A percentile compares a stretch with the other conserved stretches of the same genome.
phyloP scores from a whole-genome alignment of 345 rosid species.

The Arabis hirsuta region DNA sequence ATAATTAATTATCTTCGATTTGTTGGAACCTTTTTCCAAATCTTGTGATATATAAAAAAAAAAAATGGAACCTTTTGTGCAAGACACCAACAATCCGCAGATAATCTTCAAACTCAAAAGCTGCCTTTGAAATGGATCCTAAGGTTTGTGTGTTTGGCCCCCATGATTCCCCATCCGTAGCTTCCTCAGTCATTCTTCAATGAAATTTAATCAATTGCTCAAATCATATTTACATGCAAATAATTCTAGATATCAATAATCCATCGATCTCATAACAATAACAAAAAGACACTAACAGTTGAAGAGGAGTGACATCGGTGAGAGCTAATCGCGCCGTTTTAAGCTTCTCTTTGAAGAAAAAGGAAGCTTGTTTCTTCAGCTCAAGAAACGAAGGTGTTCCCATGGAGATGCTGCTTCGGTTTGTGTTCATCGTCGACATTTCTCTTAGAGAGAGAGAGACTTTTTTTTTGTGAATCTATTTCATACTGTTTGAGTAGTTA shows the following conservation, averaged over 20 bases:
- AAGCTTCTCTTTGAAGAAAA: constrained; percentile 91
- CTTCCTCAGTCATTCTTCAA: constrained; percentile 84
- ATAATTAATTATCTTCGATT: background rate
- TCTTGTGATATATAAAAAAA: background rate
- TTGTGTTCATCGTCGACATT: constrained; percentile 66
- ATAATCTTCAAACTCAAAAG: constrained; percentile 91
- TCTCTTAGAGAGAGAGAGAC: constrained; percentile 4
- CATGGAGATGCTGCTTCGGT: constrained; percentile 48
- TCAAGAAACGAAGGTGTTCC: constrained; percentile 66
- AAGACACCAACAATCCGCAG: constrained; percentile 76
- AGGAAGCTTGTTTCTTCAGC: constrained; percentile 88
- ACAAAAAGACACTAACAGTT: constrained; percentile 33
- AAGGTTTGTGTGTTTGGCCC: constrained; percentile 68
- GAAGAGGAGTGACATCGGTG: constrained; percentile 80
- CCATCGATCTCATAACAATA: background rate
- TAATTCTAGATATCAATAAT: background rate
- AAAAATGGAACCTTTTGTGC: constrained; percentile 63
- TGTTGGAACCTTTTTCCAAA: background rate
- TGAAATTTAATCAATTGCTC: background rate
- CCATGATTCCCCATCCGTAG: constrained; percentile 65
- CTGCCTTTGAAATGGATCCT: constrained; percentile 80
- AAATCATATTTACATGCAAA: background rate
- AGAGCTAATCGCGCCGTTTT: constrained; percentile 88
- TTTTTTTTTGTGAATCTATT: background rate
- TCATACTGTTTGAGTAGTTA: constrained; percentile 21